Conservation (phyloP, 306 rosid species). For the Vachellia pachyceras region DNA sequence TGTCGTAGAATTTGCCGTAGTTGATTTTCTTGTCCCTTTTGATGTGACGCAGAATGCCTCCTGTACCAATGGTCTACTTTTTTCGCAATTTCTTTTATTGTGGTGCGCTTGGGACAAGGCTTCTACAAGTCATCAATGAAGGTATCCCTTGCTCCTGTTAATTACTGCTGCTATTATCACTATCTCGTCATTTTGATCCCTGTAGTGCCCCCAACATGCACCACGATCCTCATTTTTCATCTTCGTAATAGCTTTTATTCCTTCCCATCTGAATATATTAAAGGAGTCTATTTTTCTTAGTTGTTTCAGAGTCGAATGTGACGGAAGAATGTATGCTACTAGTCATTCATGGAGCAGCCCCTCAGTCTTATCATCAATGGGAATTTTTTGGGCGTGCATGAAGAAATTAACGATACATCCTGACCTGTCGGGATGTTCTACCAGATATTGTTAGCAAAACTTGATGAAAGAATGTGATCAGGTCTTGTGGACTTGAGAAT, state of each 20-base stretch:
- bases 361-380: slow-evolving; percentile 71
- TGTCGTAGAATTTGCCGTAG: too few relatives aligned
- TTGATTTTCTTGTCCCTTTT: too few relatives aligned
- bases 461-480: neutral
- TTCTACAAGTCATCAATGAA: slow-evolving; percentile 85
- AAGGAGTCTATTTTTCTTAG: neutral
- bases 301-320: neutral
- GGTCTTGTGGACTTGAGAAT: neutral
- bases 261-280: neutral
- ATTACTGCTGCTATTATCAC: neutral
- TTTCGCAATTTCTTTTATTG: slow-evolving; percentile 65
- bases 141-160: slow-evolving; percentile 34
- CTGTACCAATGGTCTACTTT: too few relatives aligned
- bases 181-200: neutral
- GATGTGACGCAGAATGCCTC: too few relatives aligned
- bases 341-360: slow-evolving; percentile 67
- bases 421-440: neutral
- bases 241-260: neutral
- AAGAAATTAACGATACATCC: neutral
- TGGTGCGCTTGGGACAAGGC: slow-evolving; percentile 63
- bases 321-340: neutral
- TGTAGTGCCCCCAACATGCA: neutral
- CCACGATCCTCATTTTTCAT: neutral
- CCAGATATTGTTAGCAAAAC: neutral
- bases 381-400: slow-evolving; percentile 45